Evolutionary conservation across 352 stramenopile genomes (phyloP).

Genomic region (Globisporangium splendens): DNA sequence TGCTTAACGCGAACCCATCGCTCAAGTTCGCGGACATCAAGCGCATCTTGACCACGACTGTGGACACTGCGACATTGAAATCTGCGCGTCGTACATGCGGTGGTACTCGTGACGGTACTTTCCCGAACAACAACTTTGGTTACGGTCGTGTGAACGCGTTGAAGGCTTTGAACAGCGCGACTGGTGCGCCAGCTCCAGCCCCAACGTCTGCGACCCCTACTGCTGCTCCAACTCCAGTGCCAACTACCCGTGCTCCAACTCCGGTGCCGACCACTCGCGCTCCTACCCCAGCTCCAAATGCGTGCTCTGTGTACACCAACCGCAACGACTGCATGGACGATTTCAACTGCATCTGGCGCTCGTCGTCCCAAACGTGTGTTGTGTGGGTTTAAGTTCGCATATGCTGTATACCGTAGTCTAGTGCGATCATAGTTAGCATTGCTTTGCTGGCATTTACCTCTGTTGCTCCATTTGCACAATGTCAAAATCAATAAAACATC

Average conservation of each 20-base stretch:
- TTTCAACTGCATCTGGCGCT: slow-evolving; percentile 3
- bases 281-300: background rate
- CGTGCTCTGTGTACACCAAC: background rate
- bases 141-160: slow-evolving; percentile 29
- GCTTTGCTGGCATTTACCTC: no score
- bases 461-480: no score
- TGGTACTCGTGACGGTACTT: slow-evolving; percentile 10
- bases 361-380: background rate
- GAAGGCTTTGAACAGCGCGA: slow-evolving; percentile 7
- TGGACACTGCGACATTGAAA: slow-evolving; percentile 14
- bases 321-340: slow-evolving; percentile 6
- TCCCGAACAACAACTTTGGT: slow-evolving; percentile 34
- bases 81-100: slow-evolving; percentile 11
- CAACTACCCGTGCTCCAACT: background rate
- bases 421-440: no score
- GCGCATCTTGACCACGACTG: slow-evolving; percentile 10
- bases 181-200: background rate
- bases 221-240: slow-evolving; percentile 1
- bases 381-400: background rate
- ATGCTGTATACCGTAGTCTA: no score
- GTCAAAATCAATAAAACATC: no score
- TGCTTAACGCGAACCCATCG: slow-evolving; percentile 19
- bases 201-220: background rate
- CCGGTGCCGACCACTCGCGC: background rate
- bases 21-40: slow-evolving; percentile 19